Evolutionary conservation across 768 basidiomycete genomes (phyloP).

Genomic region (Kwoniella europaea): DNA sequence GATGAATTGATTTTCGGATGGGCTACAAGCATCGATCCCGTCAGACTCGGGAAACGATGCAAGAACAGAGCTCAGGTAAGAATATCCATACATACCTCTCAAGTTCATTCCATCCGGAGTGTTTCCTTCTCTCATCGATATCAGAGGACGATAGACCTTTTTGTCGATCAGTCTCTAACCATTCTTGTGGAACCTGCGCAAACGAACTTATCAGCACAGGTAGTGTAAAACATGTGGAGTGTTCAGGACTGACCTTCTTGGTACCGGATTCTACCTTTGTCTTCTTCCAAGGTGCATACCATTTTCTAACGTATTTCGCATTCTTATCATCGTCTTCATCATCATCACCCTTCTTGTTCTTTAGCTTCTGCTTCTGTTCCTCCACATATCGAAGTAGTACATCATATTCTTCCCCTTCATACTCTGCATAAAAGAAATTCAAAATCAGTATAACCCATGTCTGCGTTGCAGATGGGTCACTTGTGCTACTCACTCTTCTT

Average conservation of each 20-base stretch:
- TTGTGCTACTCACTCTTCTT: constrained; percentile 38
- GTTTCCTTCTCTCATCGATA: constrained; percentile 55
- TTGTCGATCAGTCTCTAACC: constrained; percentile 61
- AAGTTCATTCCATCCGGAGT: constrained; percentile 62
- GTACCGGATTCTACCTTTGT: constrained; percentile 48
- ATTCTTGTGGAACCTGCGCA: constrained; percentile 58
- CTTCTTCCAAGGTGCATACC: constrained; percentile 64
- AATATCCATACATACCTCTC: constrained; percentile 53
- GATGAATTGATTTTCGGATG: constrained; percentile 60
- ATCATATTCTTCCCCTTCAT: constrained; percentile 60
- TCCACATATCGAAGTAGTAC: constrained; percentile 59
- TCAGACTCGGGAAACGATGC: neutral
- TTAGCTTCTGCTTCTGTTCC: constrained; percentile 50
- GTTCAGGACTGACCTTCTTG: constrained; percentile 49
- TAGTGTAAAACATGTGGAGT: neutral
- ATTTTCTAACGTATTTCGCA: constrained; percentile 55
- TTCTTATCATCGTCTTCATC: constrained; percentile 58
- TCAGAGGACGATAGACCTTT: constrained; percentile 59
- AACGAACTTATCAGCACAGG: neutral
- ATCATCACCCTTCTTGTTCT: constrained; percentile 45
- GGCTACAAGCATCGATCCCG: constrained; percentile 39
- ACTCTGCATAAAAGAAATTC: constrained; percentile 25
- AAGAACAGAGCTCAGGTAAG: neutral
- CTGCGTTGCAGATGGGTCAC: neutral
- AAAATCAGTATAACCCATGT: too few species aligned